Conservation (phyloP, 164 flowering plant species). For the Chloranthus sessilifolius region DNA sequence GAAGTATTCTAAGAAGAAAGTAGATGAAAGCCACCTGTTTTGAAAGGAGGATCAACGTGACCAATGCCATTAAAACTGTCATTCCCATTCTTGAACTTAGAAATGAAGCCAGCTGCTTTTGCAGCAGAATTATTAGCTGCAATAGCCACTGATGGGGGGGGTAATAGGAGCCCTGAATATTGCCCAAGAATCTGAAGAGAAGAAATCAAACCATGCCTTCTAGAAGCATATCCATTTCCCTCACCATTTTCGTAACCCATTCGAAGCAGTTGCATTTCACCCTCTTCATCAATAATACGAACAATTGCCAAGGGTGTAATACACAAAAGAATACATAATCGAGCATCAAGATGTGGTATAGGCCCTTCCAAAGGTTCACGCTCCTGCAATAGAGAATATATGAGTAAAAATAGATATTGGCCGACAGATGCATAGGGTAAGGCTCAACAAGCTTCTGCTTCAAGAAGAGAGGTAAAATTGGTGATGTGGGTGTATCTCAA, state of each 20-base stretch:
- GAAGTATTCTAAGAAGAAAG: no score
- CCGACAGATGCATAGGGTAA: neutral
- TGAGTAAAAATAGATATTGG: slow-evolving; percentile 11
- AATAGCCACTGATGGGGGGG: slow-evolving; percentile 49
- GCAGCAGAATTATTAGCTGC: slow-evolving; percentile 75
- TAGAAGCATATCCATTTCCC: slow-evolving; percentile 15
- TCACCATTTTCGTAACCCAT: slow-evolving; percentile 16
- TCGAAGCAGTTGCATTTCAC: slow-evolving; percentile 13
- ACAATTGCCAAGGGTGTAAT: slow-evolving; percentile 68
- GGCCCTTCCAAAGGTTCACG: slow-evolving; percentile 92
- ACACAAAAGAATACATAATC: slow-evolving; percentile 73
- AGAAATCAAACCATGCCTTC: slow-evolving; percentile 46
- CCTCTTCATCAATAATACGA: slow-evolving; percentile 54
- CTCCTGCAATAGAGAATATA: slow-evolving; percentile 54
- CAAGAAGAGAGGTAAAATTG: neutral
- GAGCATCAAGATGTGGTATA: slow-evolving; percentile 82
- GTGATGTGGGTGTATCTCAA: slow-evolving; percentile 27
- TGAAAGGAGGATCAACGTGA: slow-evolving; percentile 23
- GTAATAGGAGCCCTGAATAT: slow-evolving; percentile 58
- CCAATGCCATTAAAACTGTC: slow-evolving; percentile 21
- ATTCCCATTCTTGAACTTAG: slow-evolving; percentile 34
- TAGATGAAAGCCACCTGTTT: slow-evolving; percentile 43
- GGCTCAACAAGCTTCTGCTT: slow-evolving; percentile 1
- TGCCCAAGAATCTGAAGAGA: slow-evolving; percentile 73
- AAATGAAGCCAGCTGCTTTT: slow-evolving; percentile 58